Evolutionary conservation across 495 filamentous ascomycete genomes (phyloP).

Genomic region (Aspergillus sparsus): DNA sequence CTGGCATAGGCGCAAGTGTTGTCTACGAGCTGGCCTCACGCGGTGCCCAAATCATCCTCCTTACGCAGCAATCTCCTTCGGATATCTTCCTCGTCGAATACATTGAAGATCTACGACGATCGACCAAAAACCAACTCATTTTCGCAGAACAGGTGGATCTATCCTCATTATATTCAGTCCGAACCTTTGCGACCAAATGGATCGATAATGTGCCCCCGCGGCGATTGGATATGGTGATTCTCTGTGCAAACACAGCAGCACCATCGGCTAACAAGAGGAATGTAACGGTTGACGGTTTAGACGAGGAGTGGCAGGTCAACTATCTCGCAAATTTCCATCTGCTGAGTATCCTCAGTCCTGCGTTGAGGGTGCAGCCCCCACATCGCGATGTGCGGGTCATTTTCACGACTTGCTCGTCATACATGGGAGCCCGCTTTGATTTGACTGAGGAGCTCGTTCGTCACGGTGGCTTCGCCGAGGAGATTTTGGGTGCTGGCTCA

Average conservation of each 20-base stretch:
- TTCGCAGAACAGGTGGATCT: slow-evolving; percentile 96
- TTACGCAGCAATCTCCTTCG: slow-evolving; percentile 75
- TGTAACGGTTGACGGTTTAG: slow-evolving; percentile 74
- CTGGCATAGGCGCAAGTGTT: slow-evolving; percentile 82
- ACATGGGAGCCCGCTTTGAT: slow-evolving; percentile 68
- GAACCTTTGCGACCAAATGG: slow-evolving; percentile 97
- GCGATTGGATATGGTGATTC: slow-evolving; percentile 88
- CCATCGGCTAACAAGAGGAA: slow-evolving; percentile 58
- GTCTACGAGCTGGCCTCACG: slow-evolving; percentile 72
- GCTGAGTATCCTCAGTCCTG: slow-evolving; percentile 83
- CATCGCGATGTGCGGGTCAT: slow-evolving; percentile 91
- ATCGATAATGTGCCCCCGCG: slow-evolving; percentile 92
- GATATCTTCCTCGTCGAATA: slow-evolving; percentile 91
- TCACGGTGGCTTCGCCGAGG: slow-evolving; percentile 29
- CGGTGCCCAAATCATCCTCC: slow-evolving; percentile 88
- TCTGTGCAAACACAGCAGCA: slow-evolving; percentile 71
- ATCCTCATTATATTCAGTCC: slow-evolving; percentile 79
- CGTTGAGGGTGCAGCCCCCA: slow-evolving; percentile 82
- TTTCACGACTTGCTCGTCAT: slow-evolving; percentile 81
- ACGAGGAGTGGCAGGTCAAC: slow-evolving; percentile 90
- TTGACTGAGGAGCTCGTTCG: slow-evolving; percentile 41
- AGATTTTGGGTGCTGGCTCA: too few species aligned
- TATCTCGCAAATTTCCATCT: slow-evolving; percentile 96
- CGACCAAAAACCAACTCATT: slow-evolving; percentile 83
- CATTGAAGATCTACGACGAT: slow-evolving; percentile 80